Percentiles rank a stretch among this genome's conserved stretches.
phyloP scores from a whole-genome alignment of 495 filamentous ascomycete genomes.

The Rostrohypoxylon terebratum region DNA sequence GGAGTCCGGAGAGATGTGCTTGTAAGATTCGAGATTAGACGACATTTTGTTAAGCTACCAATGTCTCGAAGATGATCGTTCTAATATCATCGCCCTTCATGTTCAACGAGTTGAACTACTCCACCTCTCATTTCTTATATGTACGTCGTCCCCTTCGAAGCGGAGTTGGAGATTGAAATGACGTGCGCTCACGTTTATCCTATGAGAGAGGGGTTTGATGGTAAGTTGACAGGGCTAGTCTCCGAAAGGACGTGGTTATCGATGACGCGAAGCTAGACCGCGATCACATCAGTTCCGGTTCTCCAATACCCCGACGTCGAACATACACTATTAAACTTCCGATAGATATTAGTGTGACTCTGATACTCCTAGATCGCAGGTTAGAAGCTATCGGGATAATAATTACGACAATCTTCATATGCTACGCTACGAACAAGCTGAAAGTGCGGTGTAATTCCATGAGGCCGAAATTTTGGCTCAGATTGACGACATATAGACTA shows the following conservation, averaged over 20 bases:
- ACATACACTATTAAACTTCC: constrained; percentile 11
- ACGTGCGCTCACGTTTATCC: constrained; percentile 33
- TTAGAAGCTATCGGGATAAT: background rate
- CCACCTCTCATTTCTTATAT: constrained; percentile 20
- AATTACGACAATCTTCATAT: background rate
- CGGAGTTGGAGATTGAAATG: constrained; percentile 42
- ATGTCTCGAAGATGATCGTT: background rate
- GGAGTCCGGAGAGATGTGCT: constrained; percentile 54
- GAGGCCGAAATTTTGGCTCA: background rate
- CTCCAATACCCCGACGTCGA: background rate
- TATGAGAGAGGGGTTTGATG: constrained; percentile 15
- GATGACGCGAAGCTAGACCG: constrained; percentile 34
- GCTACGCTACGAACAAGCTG: too few species aligned
- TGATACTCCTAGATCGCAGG: background rate
- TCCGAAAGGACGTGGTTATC: constrained; percentile 26
- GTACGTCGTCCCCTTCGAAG: background rate
- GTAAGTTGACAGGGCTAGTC: constrained; percentile 28
- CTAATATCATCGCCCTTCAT: background rate
- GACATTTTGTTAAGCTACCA: constrained; percentile 21
- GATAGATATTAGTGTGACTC: background rate
- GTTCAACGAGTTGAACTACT: background rate
- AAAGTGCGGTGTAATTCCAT: too few species aligned
- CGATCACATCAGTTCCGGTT: constrained; percentile 38
- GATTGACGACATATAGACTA: too few species aligned
- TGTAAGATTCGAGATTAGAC: constrained; percentile 51